A percentile compares a stretch with the other conserved stretches of the same genome.
Evolutionary conservation across 2,329 filamentous ascomycete genomes (phyloP).

Genomic region (Ophiosphaerella herpotricha): DNA sequence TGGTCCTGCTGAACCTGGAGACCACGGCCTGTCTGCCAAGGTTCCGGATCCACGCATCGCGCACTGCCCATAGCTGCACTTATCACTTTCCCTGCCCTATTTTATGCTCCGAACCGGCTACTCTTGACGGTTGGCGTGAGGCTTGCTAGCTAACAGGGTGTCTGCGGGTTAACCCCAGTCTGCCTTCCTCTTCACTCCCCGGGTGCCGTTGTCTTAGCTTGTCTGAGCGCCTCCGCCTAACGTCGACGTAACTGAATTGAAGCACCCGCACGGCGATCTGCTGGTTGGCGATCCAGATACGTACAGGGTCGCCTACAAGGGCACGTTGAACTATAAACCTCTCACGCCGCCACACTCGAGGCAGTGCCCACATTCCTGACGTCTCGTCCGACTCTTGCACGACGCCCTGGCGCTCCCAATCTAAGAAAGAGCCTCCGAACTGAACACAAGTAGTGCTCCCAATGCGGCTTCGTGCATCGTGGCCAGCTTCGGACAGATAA

Average conservation of each 20-base stretch:
- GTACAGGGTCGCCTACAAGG: conserved; percentile 40
- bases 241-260: conserved; percentile 42
- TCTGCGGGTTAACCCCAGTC: conserved; percentile 32
- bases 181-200: conserved; percentile 34
- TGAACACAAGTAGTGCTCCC: conserved; percentile 42
- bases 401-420: conserved; percentile 44
- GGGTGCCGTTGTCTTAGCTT: conserved; percentile 35
- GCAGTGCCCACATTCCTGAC: conserved; percentile 47
- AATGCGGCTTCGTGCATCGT: conserved; percentile 49
- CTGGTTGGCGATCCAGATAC: conserved; percentile 47
- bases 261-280: conserved; percentile 41
- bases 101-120: conserved; percentile 37
- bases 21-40: conserved; percentile 30
- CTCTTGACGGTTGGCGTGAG: conserved; percentile 36
- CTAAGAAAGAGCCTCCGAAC: conserved; percentile 40
- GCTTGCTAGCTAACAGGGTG: conserved; percentile 35
- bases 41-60: conserved; percentile 33
- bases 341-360: conserved; percentile 45
- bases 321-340: conserved; percentile 43
- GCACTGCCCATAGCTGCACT: conserved; percentile 22
- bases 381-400: conserved; percentile 44
- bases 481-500: conserved; percentile 47
- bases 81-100: conserved; percentile 25
- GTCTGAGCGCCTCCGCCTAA: conserved; percentile 44
- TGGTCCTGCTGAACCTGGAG: conserved; percentile 26